These are phyloP conservation scores for Ophiocordyceps camponoti-rufipedis DNA, from an alignment of 2,329 filamentous ascomycete genomes.

Conservation along the genomic window DNA sequence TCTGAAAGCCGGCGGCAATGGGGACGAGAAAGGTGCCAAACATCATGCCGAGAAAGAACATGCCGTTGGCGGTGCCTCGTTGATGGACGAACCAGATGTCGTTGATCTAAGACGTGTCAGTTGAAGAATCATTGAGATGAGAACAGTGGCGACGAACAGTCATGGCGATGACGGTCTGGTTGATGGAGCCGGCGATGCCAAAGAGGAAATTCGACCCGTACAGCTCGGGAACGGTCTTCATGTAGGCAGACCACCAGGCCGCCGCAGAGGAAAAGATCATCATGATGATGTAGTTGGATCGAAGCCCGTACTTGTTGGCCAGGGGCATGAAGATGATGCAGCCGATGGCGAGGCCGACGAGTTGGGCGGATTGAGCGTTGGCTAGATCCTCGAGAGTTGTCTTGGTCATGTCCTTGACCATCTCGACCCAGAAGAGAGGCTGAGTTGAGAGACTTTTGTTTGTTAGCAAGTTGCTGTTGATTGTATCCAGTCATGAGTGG, in stretches of 20 bases:
- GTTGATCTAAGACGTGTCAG: neutral
- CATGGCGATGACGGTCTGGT: constrained; percentile 10
- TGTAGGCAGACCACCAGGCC: constrained; percentile 21
- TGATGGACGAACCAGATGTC: constrained; percentile 1
- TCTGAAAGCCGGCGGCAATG: neutral
- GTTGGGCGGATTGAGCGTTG: constrained; percentile 2
- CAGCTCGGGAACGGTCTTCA: constrained; percentile 21
- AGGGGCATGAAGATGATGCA: constrained; percentile 7
- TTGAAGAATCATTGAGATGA: neutral
- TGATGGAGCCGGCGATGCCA: constrained; percentile 18
- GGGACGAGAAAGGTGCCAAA: neutral
- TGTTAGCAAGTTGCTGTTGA: too few species aligned
- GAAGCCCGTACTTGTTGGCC: constrained; percentile 8
- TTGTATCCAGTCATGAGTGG: neutral
- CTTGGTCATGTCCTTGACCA: neutral
- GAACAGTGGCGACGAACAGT: neutral
- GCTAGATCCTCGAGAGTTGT: neutral
- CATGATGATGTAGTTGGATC: constrained; percentile 14
- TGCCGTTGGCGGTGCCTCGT: neutral
- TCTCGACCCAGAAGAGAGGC: neutral
- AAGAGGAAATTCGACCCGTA: constrained; percentile 19
- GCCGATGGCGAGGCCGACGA: constrained; percentile 6
- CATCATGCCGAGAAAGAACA: neutral
- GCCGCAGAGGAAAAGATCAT: constrained; percentile 16
- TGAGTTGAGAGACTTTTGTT: neutral